Evolutionary conservation across 1,139 yeast genomes (phyloP), one percentile per base, ranked within the genome.

Genomic region (Taphrina wiesneri): DNA sequence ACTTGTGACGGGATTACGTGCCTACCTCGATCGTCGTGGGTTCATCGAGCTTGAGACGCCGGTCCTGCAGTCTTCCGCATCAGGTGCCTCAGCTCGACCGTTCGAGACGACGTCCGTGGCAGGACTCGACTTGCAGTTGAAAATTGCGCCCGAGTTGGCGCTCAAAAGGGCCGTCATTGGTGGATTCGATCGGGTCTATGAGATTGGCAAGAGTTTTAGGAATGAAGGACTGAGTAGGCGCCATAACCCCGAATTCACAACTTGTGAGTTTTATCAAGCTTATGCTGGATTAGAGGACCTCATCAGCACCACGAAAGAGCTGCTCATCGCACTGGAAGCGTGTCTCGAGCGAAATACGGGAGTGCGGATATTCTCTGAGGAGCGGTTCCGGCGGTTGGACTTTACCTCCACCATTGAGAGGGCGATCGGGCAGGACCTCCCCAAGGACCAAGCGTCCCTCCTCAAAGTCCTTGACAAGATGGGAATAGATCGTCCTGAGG

Each of bases 21-120:
- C 74, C 2, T 91, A 84, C 72, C 80, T 92, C 41, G 78, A 80
- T 23, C 71, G 74, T 0, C 76, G 79, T n/a, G 84, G 79, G 0
- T 95, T 91, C 71, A 71, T 89, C 21, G 97, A 91, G 74, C 96
- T 93, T 0, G 88, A 86, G 67, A 93, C 99, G 0, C 99, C 99
- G 0, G 83, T 90, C 0, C 87, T 93, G 93, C 93, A 93, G 80
- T 88, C 90, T 72, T 90, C 93, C 78, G 98, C 99, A 67, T 99
- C 99, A 77, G 99, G 99, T 80, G 99, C 99, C 73, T 92, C 98
- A 70, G 99, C 99, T 72, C 91, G 90, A 82, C 99, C 99, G 41
- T 93, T 93, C 78, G 81, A 87, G 72, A 93, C 99, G 67, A 49
- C 47, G 43, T 32, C 63, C 23, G 49, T 43, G 17, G 39, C 49